These are phyloP conservation scores for Pilobolus umbonatus DNA, from an alignment of 192 early-diverging fungal genomes.

Conservation along the genomic window DNA sequence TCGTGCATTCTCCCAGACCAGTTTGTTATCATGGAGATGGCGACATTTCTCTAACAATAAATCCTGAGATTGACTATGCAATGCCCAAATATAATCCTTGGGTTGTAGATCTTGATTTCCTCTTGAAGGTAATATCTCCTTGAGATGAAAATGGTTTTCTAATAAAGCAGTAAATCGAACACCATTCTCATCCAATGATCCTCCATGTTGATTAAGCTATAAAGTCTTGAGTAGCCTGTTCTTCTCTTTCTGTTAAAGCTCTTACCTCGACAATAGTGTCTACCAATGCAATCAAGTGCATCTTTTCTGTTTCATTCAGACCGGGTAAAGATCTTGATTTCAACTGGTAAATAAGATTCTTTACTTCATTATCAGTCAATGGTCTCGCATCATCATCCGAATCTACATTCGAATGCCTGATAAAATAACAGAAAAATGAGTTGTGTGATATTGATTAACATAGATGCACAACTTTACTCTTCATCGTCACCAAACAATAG, in stretches of 20 bases:
- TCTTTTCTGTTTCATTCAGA: slow-evolving; percentile 63
- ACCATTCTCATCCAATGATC: slow-evolving; percentile 82
- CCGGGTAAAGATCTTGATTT: slow-evolving; percentile 53
- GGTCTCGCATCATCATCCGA: slow-evolving; percentile 6
- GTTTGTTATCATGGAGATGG: slow-evolving; percentile 48
- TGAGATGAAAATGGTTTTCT: slow-evolving; percentile 61
- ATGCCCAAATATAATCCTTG: slow-evolving; percentile 80
- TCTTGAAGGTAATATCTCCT: slow-evolving; percentile 44
- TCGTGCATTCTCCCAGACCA: slow-evolving; percentile 79
- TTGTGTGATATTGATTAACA: neutral
- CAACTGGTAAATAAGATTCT: slow-evolving; percentile 43
- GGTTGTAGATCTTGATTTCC: slow-evolving; percentile 48
- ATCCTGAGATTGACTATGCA: slow-evolving; percentile 89
- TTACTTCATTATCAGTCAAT: slow-evolving; percentile 19
- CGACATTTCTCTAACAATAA: slow-evolving; percentile 55
- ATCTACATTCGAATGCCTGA: neutral
- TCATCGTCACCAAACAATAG: slow-evolving; percentile 56
- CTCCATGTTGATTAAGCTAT: slow-evolving; percentile 66
- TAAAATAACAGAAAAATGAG: slow-evolving; percentile 2
- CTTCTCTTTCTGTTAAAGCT: neutral
- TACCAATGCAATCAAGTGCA: slow-evolving; percentile 71
- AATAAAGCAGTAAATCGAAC: slow-evolving; percentile 72
- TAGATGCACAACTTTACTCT: too few relatives aligned
- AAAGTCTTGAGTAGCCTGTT: too few relatives aligned
- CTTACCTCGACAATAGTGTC: slow-evolving; percentile 64